Conservation (phyloP, 2,329 filamentous ascomycete species). For the Fusarium sp. region DNA sequence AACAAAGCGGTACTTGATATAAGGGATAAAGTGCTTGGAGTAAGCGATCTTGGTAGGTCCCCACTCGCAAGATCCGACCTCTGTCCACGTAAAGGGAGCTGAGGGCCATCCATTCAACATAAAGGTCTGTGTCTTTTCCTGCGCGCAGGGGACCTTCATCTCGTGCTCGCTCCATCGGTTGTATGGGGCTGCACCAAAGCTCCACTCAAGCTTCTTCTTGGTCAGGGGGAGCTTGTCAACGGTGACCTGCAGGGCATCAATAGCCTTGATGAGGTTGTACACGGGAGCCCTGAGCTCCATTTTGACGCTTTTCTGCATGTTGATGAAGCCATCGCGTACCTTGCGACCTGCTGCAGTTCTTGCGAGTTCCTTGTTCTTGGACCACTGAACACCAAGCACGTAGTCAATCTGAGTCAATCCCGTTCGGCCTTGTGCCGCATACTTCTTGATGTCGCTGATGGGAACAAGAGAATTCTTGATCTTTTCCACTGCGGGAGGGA, state of each 20-base stretch:
- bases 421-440: background rate
- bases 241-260: conserved; percentile 10
- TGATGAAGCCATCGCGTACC: conserved; percentile 13
- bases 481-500: conserved; percentile 1
- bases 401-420: background rate
- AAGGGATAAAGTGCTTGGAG: conserved; percentile 22
- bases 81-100: background rate
- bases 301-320: conserved; percentile 20
- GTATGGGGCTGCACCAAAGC: background rate
- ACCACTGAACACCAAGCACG: conserved; percentile 7
- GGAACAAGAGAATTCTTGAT: background rate
- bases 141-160: conserved; percentile 18
- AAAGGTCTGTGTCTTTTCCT: background rate
- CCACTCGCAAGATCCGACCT: conserved; percentile 16
- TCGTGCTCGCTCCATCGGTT: conserved; percentile 14
- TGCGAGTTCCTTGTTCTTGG: conserved; percentile 14
- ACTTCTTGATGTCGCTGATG: conserved; percentile 10
- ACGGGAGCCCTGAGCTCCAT: conserved; percentile 17
- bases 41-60: conserved; percentile 12
- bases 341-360: conserved; percentile 6
- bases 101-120: background rate
- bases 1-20: conserved; percentile 13
- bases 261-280: conserved; percentile 18
- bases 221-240: conserved; percentile 18
- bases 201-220: conserved; percentile 17